Conservation (phyloP, 257 asterid genomes). For the Forsythia viridissima region DNA sequence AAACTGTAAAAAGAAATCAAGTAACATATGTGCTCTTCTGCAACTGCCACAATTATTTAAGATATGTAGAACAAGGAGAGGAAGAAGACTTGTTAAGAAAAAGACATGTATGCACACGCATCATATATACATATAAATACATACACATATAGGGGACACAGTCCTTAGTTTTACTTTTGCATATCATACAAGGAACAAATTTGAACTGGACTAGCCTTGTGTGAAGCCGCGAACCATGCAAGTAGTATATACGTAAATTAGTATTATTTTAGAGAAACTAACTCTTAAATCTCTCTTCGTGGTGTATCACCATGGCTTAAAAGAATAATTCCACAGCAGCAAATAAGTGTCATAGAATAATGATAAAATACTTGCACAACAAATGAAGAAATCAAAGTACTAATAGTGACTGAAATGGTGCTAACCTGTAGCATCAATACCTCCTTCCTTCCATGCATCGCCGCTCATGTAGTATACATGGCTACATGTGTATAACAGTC, state of each 20-base stretch:
- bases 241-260: constrained; percentile 1
- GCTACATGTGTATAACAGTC: constrained; percentile 52
- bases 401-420: constrained; percentile 26
- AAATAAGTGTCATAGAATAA: neutral
- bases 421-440: constrained; percentile 98
- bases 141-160: neutral
- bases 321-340: neutral
- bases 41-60: neutral
- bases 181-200: constrained; percentile 2
- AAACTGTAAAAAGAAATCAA: neutral
- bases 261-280: constrained; percentile 2
- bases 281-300: neutral
- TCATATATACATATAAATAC: neutral
- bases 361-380: neutral
- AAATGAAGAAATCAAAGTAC: neutral
- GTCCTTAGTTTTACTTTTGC: neutral
- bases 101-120: neutral
- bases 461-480: constrained; percentile 99
- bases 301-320: neutral
- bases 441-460: constrained; percentile 99
- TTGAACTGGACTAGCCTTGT: neutral
- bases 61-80: neutral
- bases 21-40: neutral
- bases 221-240: neutral
- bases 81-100: neutral